Conservation (phyloP, 345 rosid genomes). For the Eucalyptus pumila region DNA sequence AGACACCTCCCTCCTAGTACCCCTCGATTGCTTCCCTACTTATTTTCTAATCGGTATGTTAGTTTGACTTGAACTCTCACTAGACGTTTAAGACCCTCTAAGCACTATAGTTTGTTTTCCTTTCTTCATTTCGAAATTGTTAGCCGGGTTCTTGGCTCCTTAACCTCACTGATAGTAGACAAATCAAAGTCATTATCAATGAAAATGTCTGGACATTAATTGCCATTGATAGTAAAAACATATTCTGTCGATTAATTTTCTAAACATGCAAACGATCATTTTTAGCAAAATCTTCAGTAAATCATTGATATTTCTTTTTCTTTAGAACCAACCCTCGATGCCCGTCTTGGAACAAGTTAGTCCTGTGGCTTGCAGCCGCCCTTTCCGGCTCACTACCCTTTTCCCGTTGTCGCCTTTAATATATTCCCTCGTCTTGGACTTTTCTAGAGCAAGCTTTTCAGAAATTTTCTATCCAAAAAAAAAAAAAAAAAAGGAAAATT, state of each 20-base stretch:
- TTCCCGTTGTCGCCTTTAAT: not conserved
- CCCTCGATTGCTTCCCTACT: not conserved
- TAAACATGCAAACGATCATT: not conserved
- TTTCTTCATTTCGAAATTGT: not conserved
- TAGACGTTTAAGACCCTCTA: not conserved
- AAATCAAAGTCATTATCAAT: not conserved
- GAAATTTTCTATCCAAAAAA: not conserved
- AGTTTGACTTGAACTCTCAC: not conserved
- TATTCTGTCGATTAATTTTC: not conserved
- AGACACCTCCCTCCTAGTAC: not conserved
- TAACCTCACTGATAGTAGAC: not conserved
- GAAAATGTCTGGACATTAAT: not conserved
- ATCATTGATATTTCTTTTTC: not conserved
- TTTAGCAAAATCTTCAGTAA: not conserved
- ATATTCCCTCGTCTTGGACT: not conserved
- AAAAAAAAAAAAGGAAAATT: not conserved
- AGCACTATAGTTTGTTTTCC: not conserved
- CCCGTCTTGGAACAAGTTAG: not conserved
- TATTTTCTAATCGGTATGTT: not conserved
- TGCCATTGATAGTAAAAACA: not conserved
- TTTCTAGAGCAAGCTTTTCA: not conserved
- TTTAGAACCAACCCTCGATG: not conserved
- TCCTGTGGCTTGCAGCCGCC: not conserved
- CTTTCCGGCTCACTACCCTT: not conserved
- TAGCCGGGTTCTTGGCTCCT: not conserved